These are phyloP conservation scores for Diplodia scrobiculata DNA, from an alignment of 2,329 filamentous ascomycete genomes.

Conservation along the genomic window DNA sequence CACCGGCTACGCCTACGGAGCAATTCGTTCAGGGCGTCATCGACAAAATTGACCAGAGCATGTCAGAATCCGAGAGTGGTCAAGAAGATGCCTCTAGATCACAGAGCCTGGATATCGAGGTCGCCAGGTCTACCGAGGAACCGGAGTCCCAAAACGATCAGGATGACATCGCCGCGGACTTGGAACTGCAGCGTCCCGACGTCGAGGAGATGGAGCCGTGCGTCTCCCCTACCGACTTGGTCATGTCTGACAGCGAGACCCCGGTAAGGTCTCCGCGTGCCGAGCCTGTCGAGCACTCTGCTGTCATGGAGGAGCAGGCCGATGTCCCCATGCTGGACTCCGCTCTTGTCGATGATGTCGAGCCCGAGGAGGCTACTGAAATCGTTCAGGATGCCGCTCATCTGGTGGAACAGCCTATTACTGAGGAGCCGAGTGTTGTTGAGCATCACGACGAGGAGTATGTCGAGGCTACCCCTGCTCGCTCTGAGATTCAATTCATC, in stretches of 20 bases:
- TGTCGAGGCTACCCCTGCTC: constrained; percentile 2
- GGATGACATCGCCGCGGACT: background rate
- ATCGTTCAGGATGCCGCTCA: background rate
- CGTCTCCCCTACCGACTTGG: constrained; percentile 1
- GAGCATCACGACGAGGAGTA: constrained; percentile 2
- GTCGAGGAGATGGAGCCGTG: constrained; percentile 6
- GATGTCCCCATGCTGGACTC: background rate
- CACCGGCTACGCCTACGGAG: constrained; percentile 16
- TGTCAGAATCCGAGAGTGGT: constrained; percentile 5
- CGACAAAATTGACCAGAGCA: constrained; percentile 25
- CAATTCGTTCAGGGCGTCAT: constrained; percentile 26
- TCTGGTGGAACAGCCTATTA: background rate
- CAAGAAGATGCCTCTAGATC: background rate
- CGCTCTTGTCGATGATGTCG: background rate
- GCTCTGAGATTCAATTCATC: constrained; percentile 20
- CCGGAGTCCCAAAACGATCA: background rate
- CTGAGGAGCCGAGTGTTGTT: background rate
- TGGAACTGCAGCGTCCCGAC: background rate
- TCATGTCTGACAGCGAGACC: constrained; percentile 13
- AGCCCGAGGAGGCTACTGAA: background rate
- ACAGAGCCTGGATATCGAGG: constrained; percentile 8
- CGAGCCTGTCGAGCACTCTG: background rate
- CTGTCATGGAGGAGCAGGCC: background rate
- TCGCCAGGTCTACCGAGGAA: constrained; percentile 5
- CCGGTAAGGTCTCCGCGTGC: background rate